Evolutionary conservation across 768 basidiomycete species (phyloP).

Genomic region (Tricholoma hemisulphureum): DNA sequence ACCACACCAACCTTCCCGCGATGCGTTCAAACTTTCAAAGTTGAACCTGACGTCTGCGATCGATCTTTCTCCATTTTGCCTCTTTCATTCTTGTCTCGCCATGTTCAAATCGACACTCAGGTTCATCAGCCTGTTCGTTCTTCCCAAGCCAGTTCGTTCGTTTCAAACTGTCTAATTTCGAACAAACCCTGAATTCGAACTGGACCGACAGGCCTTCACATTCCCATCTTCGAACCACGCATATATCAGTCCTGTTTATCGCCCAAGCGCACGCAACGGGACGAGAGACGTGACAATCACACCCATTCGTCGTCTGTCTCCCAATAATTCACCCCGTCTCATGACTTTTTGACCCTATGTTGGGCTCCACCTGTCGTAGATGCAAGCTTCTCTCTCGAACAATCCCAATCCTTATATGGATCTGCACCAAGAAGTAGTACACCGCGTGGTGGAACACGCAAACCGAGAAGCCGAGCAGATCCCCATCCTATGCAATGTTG

Average conservation of each 20-base stretch:
- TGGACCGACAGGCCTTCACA: slow-evolving; percentile 6
- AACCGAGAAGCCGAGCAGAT: neutral
- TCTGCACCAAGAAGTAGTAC: slow-evolving; percentile 1
- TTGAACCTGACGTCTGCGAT: neutral
- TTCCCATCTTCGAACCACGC: slow-evolving; percentile 4
- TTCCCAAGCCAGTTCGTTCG: slow-evolving; percentile 19
- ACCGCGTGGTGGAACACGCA: neutral
- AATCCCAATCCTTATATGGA: neutral
- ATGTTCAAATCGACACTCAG: slow-evolving; percentile 17
- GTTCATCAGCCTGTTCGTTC: slow-evolving; percentile 17
- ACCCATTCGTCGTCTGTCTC: neutral
- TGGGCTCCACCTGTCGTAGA: neutral
- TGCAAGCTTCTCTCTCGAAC: slow-evolving; percentile 1
- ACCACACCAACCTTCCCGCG: neutral
- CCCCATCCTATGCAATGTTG: slow-evolving; percentile 1
- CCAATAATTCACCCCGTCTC: neutral
- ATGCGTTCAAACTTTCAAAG: neutral
- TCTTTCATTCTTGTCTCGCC: neutral
- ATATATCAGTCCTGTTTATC: neutral
- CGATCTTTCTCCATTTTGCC: neutral
- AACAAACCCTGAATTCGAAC: neutral
- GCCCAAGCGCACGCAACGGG: neutral
- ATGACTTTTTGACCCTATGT: neutral
- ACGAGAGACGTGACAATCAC: neutral
- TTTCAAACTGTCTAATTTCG: neutral